These are phyloP conservation scores for Fusarium euwallaceae DNA, from an alignment of 2,329 filamentous ascomycete species.

Conservation along the genomic window DNA sequence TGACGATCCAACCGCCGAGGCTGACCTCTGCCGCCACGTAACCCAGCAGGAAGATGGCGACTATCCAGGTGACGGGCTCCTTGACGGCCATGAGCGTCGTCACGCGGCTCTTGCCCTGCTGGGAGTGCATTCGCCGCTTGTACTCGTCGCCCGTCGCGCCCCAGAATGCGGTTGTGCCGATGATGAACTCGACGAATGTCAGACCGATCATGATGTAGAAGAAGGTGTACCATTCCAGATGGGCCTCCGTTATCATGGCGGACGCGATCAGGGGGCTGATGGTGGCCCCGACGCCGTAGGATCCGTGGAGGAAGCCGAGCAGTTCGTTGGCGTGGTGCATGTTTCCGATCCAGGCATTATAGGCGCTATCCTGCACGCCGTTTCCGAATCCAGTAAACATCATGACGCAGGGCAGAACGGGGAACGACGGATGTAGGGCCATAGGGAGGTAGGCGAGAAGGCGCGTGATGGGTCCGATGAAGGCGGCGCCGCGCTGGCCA, in stretches of 20 bases:
- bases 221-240: slow-evolving; percentile 77
- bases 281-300: slow-evolving; percentile 79
- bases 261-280: slow-evolving; percentile 79
- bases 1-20: slow-evolving; percentile 83
- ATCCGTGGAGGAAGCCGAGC: slow-evolving; percentile 78
- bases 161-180: slow-evolving; percentile 73
- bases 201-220: slow-evolving; percentile 80
- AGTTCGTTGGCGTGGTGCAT: slow-evolving; percentile 81
- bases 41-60: slow-evolving; percentile 78
- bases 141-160: slow-evolving; percentile 69
- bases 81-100: slow-evolving; percentile 61
- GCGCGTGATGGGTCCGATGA: slow-evolving; percentile 73
- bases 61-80: slow-evolving; percentile 76
- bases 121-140: slow-evolving; percentile 47
- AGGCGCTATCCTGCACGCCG: slow-evolving; percentile 73
- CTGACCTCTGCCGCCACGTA: slow-evolving; percentile 86
- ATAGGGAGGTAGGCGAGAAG: slow-evolving; percentile 75
- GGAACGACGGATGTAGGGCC: slow-evolving; percentile 76
- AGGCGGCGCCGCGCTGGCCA: slow-evolving; percentile 79
- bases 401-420: slow-evolving; percentile 74
- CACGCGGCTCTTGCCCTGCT: slow-evolving; percentile 55
- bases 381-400: slow-evolving; percentile 79
- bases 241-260: slow-evolving; percentile 74
- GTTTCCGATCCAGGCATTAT: slow-evolving; percentile 75
- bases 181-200: slow-evolving; percentile 67